Evolutionary conservation across 805 yeast genomes (phyloP), one percentile per base, ranked within the genome.

Genomic region (Cyberlindnera americana): DNA sequence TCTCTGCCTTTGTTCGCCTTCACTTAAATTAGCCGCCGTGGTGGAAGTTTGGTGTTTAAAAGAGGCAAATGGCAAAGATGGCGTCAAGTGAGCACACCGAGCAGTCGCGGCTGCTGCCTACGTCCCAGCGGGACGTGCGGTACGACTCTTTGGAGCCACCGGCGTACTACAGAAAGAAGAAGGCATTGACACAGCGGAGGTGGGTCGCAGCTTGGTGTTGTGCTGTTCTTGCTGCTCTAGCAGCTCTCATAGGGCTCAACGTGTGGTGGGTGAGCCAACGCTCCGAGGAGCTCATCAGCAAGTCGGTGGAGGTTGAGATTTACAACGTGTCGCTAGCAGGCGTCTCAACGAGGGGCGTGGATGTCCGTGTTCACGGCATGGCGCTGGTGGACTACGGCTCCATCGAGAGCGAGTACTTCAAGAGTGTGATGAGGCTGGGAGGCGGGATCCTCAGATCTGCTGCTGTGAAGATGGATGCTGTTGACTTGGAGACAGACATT

Each of bases 221-320:
- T 16, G 9, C 26, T n/a, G 3, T 35, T 1, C 14, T 38, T 3
- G 16, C 38, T 8, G 25, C 24, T 2, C 5, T 41, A 7, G 41
- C 39, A 2, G 19, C 17, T 3, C 35, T 47, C 15, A 27, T 38
- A 6, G 19, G 33, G 0, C 12, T 41, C 5, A 50, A 37, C 25
- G 24, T 37, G 2, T 13, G 29, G 4, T 6, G 41, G 17, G 19
- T 53, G 5, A 21, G 33, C 1, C 47, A 65, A 9, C 47, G 52
- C 12, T 37, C 61, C 2, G 64, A 66, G 7, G 60, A 54, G 3
- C 55, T 49, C 29, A 47, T 65, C 7, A 55, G 60, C 5, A 52
- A 65, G 23, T 62, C 69, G 3, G 55, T 59, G 2, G 50, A 48
- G 17, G 48, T 64, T 38, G 58, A 62, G 11, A 49, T 66, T 5